These are phyloP conservation scores for Claviceps arundinis DNA, from an alignment of 2,329 filamentous ascomycete genomes.

Conservation along the genomic window DNA sequence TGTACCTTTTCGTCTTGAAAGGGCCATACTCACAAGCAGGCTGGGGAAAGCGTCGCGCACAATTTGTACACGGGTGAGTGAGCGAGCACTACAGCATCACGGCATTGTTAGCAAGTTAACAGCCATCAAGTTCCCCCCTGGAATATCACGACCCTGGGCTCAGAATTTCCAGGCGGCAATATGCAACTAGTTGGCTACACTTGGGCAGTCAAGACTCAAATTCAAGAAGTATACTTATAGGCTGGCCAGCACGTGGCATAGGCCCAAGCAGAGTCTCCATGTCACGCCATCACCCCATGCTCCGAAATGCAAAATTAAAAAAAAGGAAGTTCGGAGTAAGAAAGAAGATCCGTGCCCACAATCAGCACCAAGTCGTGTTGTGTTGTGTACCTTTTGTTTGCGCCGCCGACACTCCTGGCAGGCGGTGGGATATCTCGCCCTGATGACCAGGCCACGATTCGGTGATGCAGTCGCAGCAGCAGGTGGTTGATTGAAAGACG, in stretches of 20 bases:
- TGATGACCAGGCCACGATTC: conserved; percentile 6
- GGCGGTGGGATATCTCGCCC: conserved; percentile 22
- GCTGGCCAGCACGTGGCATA: not conserved
- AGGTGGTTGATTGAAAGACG: conserved; percentile 3
- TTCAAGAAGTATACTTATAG: not conserved
- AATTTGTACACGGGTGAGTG: conserved; percentile 40
- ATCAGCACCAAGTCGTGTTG: not conserved
- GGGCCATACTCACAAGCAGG: conserved; percentile 34
- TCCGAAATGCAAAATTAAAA: not conserved
- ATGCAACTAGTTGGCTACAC: not conserved
- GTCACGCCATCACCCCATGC: not conserved
- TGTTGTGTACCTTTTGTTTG: conserved; percentile 32
- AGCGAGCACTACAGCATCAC: conserved; percentile 33
- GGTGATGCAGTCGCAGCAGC: not conserved
- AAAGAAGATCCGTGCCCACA: not conserved
- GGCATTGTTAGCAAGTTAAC: not conserved
- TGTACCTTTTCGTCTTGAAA: conserved; percentile 13
- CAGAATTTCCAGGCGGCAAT: not conserved
- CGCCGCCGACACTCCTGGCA: conserved; percentile 38
- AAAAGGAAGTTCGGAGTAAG: not conserved
- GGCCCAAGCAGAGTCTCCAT: not conserved
- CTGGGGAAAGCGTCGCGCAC: conserved; percentile 36
- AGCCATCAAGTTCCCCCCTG: not conserved
- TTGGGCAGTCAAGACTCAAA: not conserved
- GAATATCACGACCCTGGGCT: not conserved